Percentiles rank a stretch among this genome's conserved stretches.
phyloP scores from a whole-genome alignment of 2,329 filamentous ascomycete species.

The Arthrobotrys musiformis region DNA sequence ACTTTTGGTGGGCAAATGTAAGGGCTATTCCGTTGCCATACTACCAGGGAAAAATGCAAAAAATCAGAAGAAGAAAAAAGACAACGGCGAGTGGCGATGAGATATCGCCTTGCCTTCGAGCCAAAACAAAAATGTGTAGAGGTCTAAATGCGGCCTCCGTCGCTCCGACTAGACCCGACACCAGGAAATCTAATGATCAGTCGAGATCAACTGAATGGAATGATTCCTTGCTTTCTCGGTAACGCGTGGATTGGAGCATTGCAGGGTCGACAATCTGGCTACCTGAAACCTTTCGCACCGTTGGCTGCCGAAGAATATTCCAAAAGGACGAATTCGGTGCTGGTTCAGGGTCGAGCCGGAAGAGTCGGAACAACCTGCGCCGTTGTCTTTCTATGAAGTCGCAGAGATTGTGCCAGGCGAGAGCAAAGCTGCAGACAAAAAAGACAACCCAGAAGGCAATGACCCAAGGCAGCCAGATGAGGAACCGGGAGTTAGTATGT shows the following conservation, averaged over 20 bases:
- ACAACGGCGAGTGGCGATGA: conserved; percentile 8
- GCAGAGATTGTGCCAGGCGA: conserved; percentile 2
- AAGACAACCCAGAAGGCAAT: neutral
- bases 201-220: conserved; percentile 32
- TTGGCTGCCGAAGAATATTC: neutral
- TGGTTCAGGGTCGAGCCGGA: neutral
- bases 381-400: conserved; percentile 1
- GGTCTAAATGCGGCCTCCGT: neutral
- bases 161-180: neutral
- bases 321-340: neutral
- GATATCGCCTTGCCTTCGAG: neutral
- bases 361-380: neutral
- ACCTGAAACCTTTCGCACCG: conserved; percentile 25
- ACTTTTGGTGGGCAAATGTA: neutral
- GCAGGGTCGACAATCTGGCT: conserved; percentile 14
- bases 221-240: conserved; percentile 29
- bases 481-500: neutral
- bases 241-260: conserved; percentile 6
- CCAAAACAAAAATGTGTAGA: neutral
- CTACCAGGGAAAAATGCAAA: too few relatives aligned
- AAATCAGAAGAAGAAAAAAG: neutral
- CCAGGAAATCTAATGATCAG: conserved; percentile 18
- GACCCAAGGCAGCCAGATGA: conserved; percentile 18
- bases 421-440: conserved; percentile 11
- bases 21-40: neutral